Base-by-base conservation (phyloP, 1,139 yeast genomes). In the Yueomyces sp. region DNA sequence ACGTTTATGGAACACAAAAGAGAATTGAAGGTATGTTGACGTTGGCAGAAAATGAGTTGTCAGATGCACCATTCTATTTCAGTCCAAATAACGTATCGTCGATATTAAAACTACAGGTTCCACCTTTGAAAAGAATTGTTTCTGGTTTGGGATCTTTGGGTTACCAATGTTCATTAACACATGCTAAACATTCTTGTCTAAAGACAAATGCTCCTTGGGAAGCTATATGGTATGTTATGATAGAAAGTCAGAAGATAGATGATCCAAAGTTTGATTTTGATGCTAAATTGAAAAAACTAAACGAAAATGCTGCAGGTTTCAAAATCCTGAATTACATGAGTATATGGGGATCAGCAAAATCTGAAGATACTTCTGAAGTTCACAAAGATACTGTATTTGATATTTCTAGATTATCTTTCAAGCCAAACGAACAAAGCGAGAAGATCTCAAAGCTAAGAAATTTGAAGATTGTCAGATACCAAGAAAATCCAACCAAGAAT, bases 1-100 rank as follows among this genome's bases (percentile, higher is more conserved):
- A 66, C 2, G 68, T 73, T 0, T 87, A 84, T 59, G 82, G 82
- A 41, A 93, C 99, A 0, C 68, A 75, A 27, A 82, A 83, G 46
- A 72, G 99, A 55, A 84, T 91, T 41, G 77, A 78, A 59, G 97
- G 98, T 4, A 91, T 91, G 97, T 68, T 87, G 39, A 82, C 93
- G 0, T 67, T 89, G 54, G 97, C 96, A 3, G 59, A 64, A 38
- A 73, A 73, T 46, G 98, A 91, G 62, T 59, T 89, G 37, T 49
- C 47, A 1, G 72, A 70, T 36, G 62, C 72, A 1, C 94, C 93
- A 27, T 86, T 89, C 57, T 91, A 85, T 63, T 80, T 89, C 65
- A 77, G 84, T 45, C 81, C 94, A 40, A 81, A 89, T 48, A 77
- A 78, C 44, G 57, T 89, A 37, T 76, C 94, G 1, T 78, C 89